These are phyloP conservation scores for Aspergillus hiratsukae DNA, from an alignment of 2,329 filamentous ascomycete genomes.

Conservation along the genomic window DNA sequence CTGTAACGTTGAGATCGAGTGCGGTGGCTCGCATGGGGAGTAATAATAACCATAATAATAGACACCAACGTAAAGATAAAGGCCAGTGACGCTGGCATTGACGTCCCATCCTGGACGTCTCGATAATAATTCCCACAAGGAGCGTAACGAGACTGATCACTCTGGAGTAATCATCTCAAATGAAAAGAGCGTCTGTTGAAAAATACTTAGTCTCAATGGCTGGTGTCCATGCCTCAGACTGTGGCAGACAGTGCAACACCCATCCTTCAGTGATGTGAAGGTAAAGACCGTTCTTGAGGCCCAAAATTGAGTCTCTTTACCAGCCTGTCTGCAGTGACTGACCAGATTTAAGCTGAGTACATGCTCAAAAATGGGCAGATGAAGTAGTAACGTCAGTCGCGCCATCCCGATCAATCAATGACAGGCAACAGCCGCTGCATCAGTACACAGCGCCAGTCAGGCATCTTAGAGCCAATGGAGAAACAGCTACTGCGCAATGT, in stretches of 20 bases:
- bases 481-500: background rate
- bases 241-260: background rate
- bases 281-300: background rate
- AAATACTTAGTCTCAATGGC: background rate
- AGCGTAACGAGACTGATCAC: background rate
- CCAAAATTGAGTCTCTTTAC: background rate
- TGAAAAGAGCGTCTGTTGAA: background rate
- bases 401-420: background rate
- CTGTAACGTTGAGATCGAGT: slow-evolving; percentile 7
- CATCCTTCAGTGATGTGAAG: background rate
- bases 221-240: background rate
- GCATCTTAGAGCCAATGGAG: background rate
- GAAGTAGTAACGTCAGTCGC: background rate
- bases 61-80: background rate
- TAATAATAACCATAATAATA: background rate
- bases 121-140: background rate
- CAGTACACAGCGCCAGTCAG: too few species aligned
- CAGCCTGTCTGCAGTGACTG: background rate
- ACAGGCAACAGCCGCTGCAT: background rate
- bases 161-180: background rate
- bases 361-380: background rate
- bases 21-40: background rate
- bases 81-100: background rate
- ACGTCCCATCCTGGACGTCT: background rate
- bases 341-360: background rate